Evolutionary conservation across 2,329 filamentous ascomycete species (phyloP), one percentile per base, ranked within the genome.

Genomic region (Apiospora pterosperma): DNA sequence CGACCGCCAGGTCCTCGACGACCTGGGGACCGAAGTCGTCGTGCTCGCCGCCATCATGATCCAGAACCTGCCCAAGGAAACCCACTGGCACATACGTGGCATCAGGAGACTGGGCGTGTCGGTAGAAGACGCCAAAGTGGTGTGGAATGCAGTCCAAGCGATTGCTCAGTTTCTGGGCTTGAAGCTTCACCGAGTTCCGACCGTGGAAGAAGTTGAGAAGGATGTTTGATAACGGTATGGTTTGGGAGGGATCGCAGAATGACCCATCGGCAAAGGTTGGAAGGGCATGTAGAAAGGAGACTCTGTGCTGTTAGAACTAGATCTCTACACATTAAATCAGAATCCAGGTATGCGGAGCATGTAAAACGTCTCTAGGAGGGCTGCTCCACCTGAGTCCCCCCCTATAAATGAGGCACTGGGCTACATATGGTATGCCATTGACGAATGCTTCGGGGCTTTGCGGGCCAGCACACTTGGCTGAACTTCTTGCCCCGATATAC

Each of bases 21-120:
- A 82, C 11, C 65, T 85, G 4, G 85, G 86, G 59, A 87, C 85
- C 1, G 82, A 88, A 68, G 73, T 88, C 10, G 80, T 85, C 1
- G 83, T 85, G 1, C 73, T 87, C 3, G 75, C 79, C 3, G 82
- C 80, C 1, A 87, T 88, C 64, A 84, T 87, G 82, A 84, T 83
- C 6, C 85, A 88, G 70, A 87, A 88, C 64, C 70, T 88, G 21
- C 74, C 74, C 0, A 74, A 76, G 1, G 82, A 86, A 71, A 84
- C 84, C 1, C 80, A 78, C 19, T 88, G 85, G 84, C 85, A 88
- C 73, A 76, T 85, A 36, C 73, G 82, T 36, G 84, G 83, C 1
- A 80, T 77, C 0, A 72, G 83, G 42, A 72, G 83, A 39, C 77
- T 86, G 36, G 84, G 83, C 0, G 79, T 85, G 0, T 79, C 75